Conservation (phyloP, 768 basidiomycete genomes). For the Trametes coccinea region DNA sequence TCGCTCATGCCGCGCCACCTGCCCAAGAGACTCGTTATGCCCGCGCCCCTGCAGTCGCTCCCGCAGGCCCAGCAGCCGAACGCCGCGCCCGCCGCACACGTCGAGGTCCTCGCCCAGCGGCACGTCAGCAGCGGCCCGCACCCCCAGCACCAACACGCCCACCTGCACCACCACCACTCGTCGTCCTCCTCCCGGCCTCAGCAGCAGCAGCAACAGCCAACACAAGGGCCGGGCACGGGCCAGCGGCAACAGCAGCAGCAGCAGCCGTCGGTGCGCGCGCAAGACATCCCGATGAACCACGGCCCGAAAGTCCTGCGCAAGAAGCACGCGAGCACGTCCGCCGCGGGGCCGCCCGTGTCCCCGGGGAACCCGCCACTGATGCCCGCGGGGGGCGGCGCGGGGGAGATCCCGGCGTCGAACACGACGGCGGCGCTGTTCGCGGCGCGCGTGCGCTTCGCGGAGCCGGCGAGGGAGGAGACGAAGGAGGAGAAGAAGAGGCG, state of each 20-base stretch:
- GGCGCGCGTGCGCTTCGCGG: slow-evolving; percentile 22
- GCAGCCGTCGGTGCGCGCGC: slow-evolving; percentile 13
- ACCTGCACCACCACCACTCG: background rate
- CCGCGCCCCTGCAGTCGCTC: slow-evolving; percentile 55
- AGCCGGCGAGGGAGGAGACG: slow-evolving; percentile 16
- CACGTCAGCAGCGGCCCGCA: background rate
- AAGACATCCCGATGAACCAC: slow-evolving; percentile 29
- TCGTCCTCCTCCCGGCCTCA: background rate
- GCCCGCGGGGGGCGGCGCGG: background rate
- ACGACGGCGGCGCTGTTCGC: slow-evolving; percentile 27
- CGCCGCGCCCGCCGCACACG: slow-evolving; percentile 6
- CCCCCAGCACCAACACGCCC: no score
- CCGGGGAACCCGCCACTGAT: background rate
- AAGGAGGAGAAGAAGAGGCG: slow-evolving; percentile 16
- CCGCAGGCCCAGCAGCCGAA: slow-evolving; percentile 9
- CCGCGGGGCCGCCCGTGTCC: background rate
- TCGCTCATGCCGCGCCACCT: slow-evolving; percentile 38
- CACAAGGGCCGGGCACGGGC: background rate
- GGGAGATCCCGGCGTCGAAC: slow-evolving; percentile 19
- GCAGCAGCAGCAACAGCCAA: background rate
- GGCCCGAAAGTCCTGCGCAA: slow-evolving; percentile 32
- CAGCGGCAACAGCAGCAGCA: background rate
- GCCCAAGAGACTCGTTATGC: slow-evolving; percentile 75
- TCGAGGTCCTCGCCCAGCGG: slow-evolving; percentile 19
- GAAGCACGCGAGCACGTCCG: slow-evolving; percentile 16